Percentiles rank a stretch among this genome's conserved stretches.
phyloP scores from a whole-genome alignment of 768 basidiomycete genomes.

The Calocybe cyanea region DNA sequence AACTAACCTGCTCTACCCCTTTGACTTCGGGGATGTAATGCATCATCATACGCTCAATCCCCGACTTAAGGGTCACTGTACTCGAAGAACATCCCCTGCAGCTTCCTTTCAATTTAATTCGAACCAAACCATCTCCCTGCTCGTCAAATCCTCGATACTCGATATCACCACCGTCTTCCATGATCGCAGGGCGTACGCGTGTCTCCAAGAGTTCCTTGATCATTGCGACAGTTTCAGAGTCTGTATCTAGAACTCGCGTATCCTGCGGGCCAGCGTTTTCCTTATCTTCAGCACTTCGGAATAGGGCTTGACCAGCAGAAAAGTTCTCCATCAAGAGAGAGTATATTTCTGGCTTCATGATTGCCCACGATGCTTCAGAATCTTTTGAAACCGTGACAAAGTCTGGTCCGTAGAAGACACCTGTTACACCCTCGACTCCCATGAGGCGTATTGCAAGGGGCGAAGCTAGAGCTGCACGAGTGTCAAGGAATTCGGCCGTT shows the following conservation, averaged over 20 bases:
- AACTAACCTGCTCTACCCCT: conserved; percentile 77
- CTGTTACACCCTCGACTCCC: conserved; percentile 88
- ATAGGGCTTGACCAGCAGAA: conserved; percentile 84
- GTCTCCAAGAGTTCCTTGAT: conserved; percentile 97
- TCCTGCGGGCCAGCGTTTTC: conserved; percentile 89
- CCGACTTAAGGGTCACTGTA: conserved; percentile 92
- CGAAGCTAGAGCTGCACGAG: conserved; percentile 79
- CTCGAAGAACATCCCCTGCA: conserved; percentile 95
- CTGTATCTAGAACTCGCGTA: conserved; percentile 88
- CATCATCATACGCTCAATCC: conserved; percentile 98
- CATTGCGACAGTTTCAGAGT: conserved; percentile 97
- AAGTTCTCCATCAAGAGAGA: conserved; percentile 97
- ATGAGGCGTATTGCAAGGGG: conserved; percentile 94
- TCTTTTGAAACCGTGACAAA: conserved; percentile 97
- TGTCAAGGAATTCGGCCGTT: conserved; percentile 92
- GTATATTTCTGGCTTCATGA: conserved; percentile 96
- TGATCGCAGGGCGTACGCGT: conserved; percentile 91
- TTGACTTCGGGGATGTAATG: conserved; percentile 98
- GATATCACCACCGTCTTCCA: conserved; percentile 99
- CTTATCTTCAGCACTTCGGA: conserved; percentile 76
- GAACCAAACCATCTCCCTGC: conserved; percentile 72
- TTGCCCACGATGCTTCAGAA: conserved; percentile 78
- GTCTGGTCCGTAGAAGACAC: conserved; percentile 95
- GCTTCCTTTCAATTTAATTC: conserved; percentile 92
- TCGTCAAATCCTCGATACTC: conserved; percentile 92